Evolutionary conservation across 495 filamentous ascomycete genomes (phyloP).

Genomic region (Neurospora tetrasperma): DNA sequence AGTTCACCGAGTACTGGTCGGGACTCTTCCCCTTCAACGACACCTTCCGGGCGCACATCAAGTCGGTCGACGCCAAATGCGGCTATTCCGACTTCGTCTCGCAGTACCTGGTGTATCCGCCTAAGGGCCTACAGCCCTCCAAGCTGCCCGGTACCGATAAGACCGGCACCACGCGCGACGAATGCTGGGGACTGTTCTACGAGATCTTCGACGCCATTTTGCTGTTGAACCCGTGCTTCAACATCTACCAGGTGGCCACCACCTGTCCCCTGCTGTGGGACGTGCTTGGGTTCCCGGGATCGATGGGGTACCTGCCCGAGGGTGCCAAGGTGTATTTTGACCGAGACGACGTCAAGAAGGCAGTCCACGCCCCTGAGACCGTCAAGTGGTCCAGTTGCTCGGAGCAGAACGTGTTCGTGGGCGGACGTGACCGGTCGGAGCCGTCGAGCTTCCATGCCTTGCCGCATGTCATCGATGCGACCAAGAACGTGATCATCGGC

Average conservation of each 20-base stretch:
- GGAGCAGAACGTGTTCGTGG: slow-evolving; percentile 43
- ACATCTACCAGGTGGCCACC: slow-evolving; percentile 64
- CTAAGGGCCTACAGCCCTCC: slow-evolving; percentile 45
- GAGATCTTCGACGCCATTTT: slow-evolving; percentile 44
- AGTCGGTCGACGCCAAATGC: slow-evolving; percentile 45
- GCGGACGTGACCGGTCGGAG: slow-evolving; percentile 32
- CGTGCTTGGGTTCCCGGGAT: slow-evolving; percentile 52
- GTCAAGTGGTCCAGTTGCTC: slow-evolving; percentile 50
- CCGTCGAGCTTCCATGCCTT: slow-evolving; percentile 44
- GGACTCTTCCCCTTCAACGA: slow-evolving; percentile 56
- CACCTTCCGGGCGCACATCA: slow-evolving; percentile 50
- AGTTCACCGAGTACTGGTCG: slow-evolving; percentile 53
- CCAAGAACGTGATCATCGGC: slow-evolving; percentile 56
- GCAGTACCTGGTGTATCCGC: slow-evolving; percentile 57
- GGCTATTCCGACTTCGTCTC: slow-evolving; percentile 55
- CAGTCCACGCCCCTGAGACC: slow-evolving; percentile 57
- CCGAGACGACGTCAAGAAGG: slow-evolving; percentile 59
- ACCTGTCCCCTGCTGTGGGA: slow-evolving; percentile 67
- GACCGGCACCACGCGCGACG: slow-evolving; percentile 9
- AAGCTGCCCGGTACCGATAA: slow-evolving; percentile 15
- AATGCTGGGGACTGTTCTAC: slow-evolving; percentile 38
- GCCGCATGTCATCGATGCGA: slow-evolving; percentile 61
- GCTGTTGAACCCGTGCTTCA: slow-evolving; percentile 68
- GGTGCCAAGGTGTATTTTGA: slow-evolving; percentile 67
- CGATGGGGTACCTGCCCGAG: slow-evolving; percentile 35